phyloP scores from a whole-genome alignment of 2,329 filamentous ascomycete genomes.

The Arthrobotrys entomopaga region DNA sequence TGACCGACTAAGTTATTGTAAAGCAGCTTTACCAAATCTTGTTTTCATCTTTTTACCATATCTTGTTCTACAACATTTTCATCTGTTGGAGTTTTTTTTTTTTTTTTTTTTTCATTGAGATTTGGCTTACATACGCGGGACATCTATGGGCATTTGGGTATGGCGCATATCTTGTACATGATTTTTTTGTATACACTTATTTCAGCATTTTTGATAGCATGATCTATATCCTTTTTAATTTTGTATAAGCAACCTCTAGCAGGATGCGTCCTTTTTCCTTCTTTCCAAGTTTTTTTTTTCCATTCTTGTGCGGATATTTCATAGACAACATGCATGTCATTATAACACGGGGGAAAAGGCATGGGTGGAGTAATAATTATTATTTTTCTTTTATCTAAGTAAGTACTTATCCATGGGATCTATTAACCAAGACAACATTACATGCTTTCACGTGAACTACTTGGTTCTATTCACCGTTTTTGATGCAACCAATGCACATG shows the following conservation, averaged over 20 bases:
- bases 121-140: slow-evolving; percentile 25
- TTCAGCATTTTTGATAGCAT: slow-evolving; percentile 16
- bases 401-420: too few species aligned
- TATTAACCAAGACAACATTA: too few species aligned
- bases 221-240: slow-evolving; percentile 19
- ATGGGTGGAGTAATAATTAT: slow-evolving; percentile 32
- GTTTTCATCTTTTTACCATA: too few species aligned
- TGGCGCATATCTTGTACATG: slow-evolving; percentile 31
- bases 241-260: slow-evolving; percentile 29
- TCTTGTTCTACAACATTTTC: not conserved
- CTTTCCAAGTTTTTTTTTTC: not conserved
- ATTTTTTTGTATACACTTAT: slow-evolving; percentile 13
- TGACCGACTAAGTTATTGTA: not conserved
- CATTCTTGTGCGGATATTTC: too few species aligned
- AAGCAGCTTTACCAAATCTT: not conserved
- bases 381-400: too few species aligned
- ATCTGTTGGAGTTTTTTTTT: slow-evolving; percentile 6
- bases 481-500: too few species aligned
- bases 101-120: slow-evolving; percentile 15
- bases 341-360: slow-evolving; percentile 8
- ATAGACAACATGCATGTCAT: slow-evolving; percentile 3
- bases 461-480: too few species aligned
- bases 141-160: slow-evolving; percentile 51
- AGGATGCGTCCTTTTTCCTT: slow-evolving; percentile 8
- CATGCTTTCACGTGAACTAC: too few species aligned